phyloP scores from a whole-genome alignment of 2,329 filamentous ascomycete genomes.

The Ophiostoma australiae region DNA sequence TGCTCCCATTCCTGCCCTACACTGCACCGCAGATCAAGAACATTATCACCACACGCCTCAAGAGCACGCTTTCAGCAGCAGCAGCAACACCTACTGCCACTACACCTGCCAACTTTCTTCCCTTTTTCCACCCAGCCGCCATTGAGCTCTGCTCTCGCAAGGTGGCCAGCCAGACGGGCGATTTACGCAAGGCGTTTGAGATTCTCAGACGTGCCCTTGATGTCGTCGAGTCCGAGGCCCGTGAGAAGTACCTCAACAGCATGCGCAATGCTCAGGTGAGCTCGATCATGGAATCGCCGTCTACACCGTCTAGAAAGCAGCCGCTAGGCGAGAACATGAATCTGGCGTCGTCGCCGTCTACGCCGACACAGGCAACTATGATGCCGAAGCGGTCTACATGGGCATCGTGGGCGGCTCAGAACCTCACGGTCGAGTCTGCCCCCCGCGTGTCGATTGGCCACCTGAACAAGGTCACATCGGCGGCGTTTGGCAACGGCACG shows the following conservation, averaged over 20 bases:
- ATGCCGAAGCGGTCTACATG: slow-evolving; percentile 21
- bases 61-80: slow-evolving; percentile 47
- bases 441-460: slow-evolving; percentile 86
- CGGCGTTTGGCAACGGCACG: slow-evolving; percentile 85
- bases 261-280: slow-evolving; percentile 30
- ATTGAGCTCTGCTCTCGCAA: slow-evolving; percentile 94
- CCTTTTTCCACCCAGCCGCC: slow-evolving; percentile 88
- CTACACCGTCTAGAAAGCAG: slow-evolving; percentile 49
- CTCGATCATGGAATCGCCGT: not conserved
- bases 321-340: slow-evolving; percentile 80
- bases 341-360: slow-evolving; percentile 46
- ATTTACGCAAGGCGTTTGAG: slow-evolving; percentile 91
- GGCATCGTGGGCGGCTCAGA: slow-evolving; percentile 52
- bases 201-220: slow-evolving; percentile 87
- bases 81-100: not conserved
- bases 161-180: slow-evolving; percentile 87
- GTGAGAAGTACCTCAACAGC: slow-evolving; percentile 63
- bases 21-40: slow-evolving; percentile 79
- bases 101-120: slow-evolving; percentile 48
- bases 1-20: slow-evolving; percentile 91
- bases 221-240: slow-evolving; percentile 78
- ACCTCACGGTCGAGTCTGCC: slow-evolving; percentile 69
- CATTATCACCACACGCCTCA: slow-evolving; percentile 79
- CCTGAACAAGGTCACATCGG: slow-evolving; percentile 83
- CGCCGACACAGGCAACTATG: slow-evolving; percentile 37